Conservation (phyloP, 176 grass and related monocot genomes). For the Saccharum spontaneum region DNA sequence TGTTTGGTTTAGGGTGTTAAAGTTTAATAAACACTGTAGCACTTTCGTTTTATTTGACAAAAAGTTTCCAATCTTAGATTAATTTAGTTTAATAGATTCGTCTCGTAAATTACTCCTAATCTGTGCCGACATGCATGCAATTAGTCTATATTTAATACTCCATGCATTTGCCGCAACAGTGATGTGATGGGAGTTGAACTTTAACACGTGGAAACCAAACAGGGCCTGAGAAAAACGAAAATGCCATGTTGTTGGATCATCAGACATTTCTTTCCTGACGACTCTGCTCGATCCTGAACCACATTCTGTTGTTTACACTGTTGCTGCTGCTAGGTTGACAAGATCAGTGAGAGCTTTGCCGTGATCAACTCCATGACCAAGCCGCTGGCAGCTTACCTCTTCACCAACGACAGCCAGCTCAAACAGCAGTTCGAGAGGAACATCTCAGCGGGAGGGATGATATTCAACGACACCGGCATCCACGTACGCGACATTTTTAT, state of each 20-base stretch:
- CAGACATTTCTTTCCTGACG: background rate
- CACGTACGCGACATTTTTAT: constrained; percentile 45
- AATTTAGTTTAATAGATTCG: too few species aligned
- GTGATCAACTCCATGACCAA: constrained; percentile 69
- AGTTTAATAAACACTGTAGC: too few species aligned
- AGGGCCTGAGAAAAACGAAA: too few species aligned
- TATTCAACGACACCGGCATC: constrained; percentile 63
- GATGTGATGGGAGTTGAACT: too few species aligned
- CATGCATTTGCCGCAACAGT: too few species aligned
- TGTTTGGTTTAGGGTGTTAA: too few species aligned
- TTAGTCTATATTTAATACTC: too few species aligned
- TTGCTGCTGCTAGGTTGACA: constrained; percentile 47
- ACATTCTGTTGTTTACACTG: background rate
- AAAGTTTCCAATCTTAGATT: too few species aligned
- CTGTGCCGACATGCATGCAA: too few species aligned
- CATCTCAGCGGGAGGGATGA: constrained; percentile 67
- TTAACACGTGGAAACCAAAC: too few species aligned
- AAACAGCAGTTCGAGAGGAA: constrained; percentile 50
- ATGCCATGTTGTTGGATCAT: background rate
- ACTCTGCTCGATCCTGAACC: background rate
- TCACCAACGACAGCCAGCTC: constrained; percentile 67
- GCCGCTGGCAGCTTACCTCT: constrained; percentile 83
- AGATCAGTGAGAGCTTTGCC: constrained; percentile 69
- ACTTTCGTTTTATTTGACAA: too few species aligned
- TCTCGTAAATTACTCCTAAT: too few species aligned